These are phyloP conservation scores for Neonectria hederae DNA, from an alignment of 2,329 filamentous ascomycete genomes.

Conservation along the genomic window DNA sequence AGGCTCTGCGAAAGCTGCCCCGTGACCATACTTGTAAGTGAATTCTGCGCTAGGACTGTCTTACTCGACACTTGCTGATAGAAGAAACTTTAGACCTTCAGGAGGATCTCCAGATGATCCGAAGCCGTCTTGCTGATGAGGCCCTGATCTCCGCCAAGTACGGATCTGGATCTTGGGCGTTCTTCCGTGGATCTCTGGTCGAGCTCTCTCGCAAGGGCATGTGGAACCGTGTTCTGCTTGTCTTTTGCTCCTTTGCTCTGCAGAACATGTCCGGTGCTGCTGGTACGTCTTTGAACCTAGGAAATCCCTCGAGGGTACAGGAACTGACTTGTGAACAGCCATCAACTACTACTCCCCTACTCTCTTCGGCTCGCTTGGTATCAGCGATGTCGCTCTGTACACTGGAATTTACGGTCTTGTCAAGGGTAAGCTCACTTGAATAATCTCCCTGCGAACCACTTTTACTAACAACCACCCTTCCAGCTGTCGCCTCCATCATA, in stretches of 20 bases:
- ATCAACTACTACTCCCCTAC: slow-evolving; percentile 57
- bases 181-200: slow-evolving; percentile 47
- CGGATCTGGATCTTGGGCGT: slow-evolving; percentile 46
- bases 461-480: slow-evolving; percentile 6
- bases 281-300: slow-evolving; percentile 31
- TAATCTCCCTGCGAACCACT: fast-evolving
- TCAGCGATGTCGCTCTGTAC: slow-evolving; percentile 55
- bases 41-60: fast-evolving
- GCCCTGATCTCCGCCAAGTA: slow-evolving; percentile 45
- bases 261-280: slow-evolving; percentile 54
- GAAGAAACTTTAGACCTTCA: slow-evolving; percentile 48
- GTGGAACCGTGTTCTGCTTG: slow-evolving; percentile 51
- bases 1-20: slow-evolving; percentile 56
- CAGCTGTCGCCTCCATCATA: slow-evolving; percentile 51
- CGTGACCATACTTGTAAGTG: slow-evolving; percentile 48
- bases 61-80: slow-evolving; percentile 9
- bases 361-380: slow-evolving; percentile 55
- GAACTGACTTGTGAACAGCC: slow-evolving; percentile 35
- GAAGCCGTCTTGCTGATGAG: slow-evolving; percentile 48
- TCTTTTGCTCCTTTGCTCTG: slow-evolving; percentile 51
- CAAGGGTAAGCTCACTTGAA: slow-evolving; percentile 39
- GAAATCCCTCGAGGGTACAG: fast-evolving
- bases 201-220: slow-evolving; percentile 52
- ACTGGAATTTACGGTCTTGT: slow-evolving; percentile 62
- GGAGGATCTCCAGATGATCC: slow-evolving; percentile 59